Percentiles rank a stretch among this genome's conserved stretches.
Evolutionary conservation across 2,329 filamentous ascomycete species (phyloP).

Genomic region (Allantophomopsis lycopodina): DNA sequence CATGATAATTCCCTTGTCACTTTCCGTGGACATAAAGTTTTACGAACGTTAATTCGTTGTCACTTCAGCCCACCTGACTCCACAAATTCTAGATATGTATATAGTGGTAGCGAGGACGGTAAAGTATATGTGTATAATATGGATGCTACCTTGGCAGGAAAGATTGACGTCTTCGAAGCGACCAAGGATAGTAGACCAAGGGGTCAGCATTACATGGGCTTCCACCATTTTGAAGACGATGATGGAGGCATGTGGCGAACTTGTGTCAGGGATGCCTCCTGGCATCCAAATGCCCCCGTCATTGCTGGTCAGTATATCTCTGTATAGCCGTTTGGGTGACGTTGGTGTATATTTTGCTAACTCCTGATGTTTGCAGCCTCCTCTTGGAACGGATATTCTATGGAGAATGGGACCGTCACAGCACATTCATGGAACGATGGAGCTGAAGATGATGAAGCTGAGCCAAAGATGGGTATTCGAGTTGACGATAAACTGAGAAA

Average conservation of each 20-base stretch:
- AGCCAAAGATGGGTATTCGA: slow-evolving; percentile 30
- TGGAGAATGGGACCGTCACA: slow-evolving; percentile 49
- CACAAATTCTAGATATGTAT: slow-evolving; percentile 85
- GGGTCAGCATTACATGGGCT: slow-evolving; percentile 8
- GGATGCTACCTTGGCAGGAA: slow-evolving; percentile 69
- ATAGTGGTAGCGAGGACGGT: slow-evolving; percentile 81
- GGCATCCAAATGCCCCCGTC: slow-evolving; percentile 57
- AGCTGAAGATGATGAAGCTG: slow-evolving; percentile 39
- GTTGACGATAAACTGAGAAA: slow-evolving; percentile 24
- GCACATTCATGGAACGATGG: slow-evolving; percentile 56
- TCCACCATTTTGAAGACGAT: slow-evolving; percentile 11
- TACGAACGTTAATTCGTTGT: slow-evolving; percentile 83
- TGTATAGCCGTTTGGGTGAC: background rate
- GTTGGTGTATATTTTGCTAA: no score
- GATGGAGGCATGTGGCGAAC: slow-evolving; percentile 37
- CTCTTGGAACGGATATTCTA: slow-evolving; percentile 56
- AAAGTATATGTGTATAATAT: slow-evolving; percentile 88
- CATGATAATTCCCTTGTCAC: slow-evolving; percentile 88
- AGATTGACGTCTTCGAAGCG: slow-evolving; percentile 63
- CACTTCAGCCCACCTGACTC: slow-evolving; percentile 84
- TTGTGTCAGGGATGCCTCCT: slow-evolving; percentile 57
- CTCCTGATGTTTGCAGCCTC: slow-evolving; percentile 30
- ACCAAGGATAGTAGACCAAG: slow-evolving; percentile 47
- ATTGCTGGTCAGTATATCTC: slow-evolving; percentile 26
- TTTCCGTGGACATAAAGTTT: slow-evolving; percentile 78